Evolutionary conservation across 768 basidiomycete species (phyloP).

Genomic region (Fomitopsis serialis): DNA sequence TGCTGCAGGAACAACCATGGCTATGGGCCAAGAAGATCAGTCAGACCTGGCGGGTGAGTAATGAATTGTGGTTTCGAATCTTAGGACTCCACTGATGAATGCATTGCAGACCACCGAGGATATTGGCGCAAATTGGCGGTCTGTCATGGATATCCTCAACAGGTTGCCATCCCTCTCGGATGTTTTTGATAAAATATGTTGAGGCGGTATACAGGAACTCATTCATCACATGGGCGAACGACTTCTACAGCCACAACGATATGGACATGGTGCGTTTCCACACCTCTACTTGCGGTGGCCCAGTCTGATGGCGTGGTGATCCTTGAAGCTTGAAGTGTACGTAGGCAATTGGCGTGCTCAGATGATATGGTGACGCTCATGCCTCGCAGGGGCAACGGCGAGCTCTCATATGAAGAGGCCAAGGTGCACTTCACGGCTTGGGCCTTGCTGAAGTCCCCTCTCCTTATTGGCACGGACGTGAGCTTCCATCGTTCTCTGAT

Average conservation of each 20-base stretch:
- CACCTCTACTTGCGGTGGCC: background rate
- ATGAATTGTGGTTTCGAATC: background rate
- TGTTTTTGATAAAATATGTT: background rate
- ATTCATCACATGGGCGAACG: constrained; percentile 54
- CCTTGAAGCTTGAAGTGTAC: constrained; percentile 13
- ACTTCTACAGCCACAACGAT: constrained; percentile 67
- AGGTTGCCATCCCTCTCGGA: constrained; percentile 29
- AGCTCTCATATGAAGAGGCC: constrained; percentile 54
- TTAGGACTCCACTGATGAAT: background rate
- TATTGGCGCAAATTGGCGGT: constrained; percentile 36
- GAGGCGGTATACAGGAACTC: constrained; percentile 42
- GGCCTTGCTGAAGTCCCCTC: constrained; percentile 66
- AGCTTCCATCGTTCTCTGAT: no score
- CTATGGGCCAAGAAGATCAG: constrained; percentile 54
- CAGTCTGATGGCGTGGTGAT: background rate
- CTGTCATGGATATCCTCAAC: constrained; percentile 49
- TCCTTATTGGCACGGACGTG: constrained; percentile 50
- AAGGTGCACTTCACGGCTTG: constrained; percentile 72
- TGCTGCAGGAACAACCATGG: constrained; percentile 55
- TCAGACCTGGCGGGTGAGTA: constrained; percentile 58
- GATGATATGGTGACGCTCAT: background rate
- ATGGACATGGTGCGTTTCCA: constrained; percentile 51
- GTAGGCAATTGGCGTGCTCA: constrained; percentile 13
- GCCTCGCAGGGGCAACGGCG: constrained; percentile 50
- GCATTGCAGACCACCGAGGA: constrained; percentile 20